Percentiles rank a stretch among this genome's conserved stretches.
Conservation (phyloP, 2,329 filamentous ascomycete species). For the Botryotinia globosa region DNA sequence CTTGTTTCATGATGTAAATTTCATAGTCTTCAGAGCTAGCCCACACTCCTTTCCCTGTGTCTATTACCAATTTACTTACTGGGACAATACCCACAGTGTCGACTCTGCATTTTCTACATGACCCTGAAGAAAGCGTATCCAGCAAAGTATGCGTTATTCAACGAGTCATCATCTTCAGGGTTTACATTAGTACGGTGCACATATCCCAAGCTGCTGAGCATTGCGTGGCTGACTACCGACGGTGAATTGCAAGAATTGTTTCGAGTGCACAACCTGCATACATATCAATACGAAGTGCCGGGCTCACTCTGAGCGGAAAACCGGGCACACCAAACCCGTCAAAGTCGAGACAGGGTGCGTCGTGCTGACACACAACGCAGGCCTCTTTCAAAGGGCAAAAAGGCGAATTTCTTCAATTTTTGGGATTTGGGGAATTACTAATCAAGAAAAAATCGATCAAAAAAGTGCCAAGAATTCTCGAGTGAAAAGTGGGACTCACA, state of each 20-base stretch:
- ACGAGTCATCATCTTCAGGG: not conserved
- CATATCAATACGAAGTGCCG: no score
- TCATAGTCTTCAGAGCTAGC: not conserved
- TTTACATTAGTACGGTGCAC: not conserved
- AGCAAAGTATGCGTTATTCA: not conserved
- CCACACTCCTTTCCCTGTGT: not conserved
- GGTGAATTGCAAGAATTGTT: not conserved
- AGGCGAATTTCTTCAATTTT: no score
- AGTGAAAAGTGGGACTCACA: no score
- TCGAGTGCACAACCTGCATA: not conserved
- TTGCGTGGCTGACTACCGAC: not conserved
- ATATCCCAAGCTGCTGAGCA: not conserved
- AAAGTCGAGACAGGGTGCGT: no score
- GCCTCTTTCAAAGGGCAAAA: no score
- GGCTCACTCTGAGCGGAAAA: no score
- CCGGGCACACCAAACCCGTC: no score
- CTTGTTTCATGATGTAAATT: not conserved
- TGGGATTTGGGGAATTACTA: no score
- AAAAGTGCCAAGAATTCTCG: no score
- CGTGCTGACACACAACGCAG: no score
- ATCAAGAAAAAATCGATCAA: no score
- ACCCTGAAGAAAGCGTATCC: not conserved
- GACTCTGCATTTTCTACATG: not conserved
- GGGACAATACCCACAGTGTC: not conserved
- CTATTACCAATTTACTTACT: not conserved